Percentiles rank a stretch among this genome's conserved stretches.
These are phyloP conservation scores for Phyllosticta paracitricarpa DNA, from an alignment of 2,329 filamentous ascomycete species.

Conservation along the genomic window DNA sequence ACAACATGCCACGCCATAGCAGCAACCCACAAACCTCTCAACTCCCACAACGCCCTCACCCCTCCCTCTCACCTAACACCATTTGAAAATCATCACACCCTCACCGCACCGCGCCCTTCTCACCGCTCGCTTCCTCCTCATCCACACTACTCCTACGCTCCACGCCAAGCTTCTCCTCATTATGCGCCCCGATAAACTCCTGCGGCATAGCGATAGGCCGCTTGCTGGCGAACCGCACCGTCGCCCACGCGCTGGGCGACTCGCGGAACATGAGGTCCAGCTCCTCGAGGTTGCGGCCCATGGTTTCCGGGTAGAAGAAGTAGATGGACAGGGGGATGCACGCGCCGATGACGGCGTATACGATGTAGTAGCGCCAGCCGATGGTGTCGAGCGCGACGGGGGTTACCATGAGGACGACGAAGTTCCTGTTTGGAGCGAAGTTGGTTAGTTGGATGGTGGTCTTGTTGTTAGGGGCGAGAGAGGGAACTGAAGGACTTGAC, in stretches of 20 bases:
- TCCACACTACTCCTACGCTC: not conserved
- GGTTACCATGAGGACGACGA: slow-evolving; percentile 36
- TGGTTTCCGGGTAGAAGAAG: slow-evolving; percentile 40
- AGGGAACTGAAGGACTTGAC: slow-evolving; percentile 6
- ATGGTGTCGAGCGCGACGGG: slow-evolving; percentile 42
- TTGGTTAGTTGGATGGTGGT: slow-evolving; percentile 15
- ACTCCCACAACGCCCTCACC: too few relatives aligned
- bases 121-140: not conserved
- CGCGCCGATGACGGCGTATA: slow-evolving; percentile 38
- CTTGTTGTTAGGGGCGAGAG: slow-evolving; percentile 14
- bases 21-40: too few relatives aligned
- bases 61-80: too few relatives aligned
- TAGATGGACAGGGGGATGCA: slow-evolving; percentile 37
- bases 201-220: slow-evolving; percentile 3
- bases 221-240: slow-evolving; percentile 15
- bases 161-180: slow-evolving; percentile 2
- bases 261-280: slow-evolving; percentile 32
- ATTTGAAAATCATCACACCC: too few relatives aligned
- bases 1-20: too few relatives aligned
- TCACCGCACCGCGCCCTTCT: too few relatives aligned
- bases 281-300: slow-evolving; percentile 40
- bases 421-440: slow-evolving; percentile 22
- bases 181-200: not conserved
- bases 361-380: slow-evolving; percentile 43
- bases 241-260: slow-evolving; percentile 22